Evolutionary conservation across 805 yeast genomes (phyloP).

Genomic region (Wickerhamomyces xylosicus): DNA sequence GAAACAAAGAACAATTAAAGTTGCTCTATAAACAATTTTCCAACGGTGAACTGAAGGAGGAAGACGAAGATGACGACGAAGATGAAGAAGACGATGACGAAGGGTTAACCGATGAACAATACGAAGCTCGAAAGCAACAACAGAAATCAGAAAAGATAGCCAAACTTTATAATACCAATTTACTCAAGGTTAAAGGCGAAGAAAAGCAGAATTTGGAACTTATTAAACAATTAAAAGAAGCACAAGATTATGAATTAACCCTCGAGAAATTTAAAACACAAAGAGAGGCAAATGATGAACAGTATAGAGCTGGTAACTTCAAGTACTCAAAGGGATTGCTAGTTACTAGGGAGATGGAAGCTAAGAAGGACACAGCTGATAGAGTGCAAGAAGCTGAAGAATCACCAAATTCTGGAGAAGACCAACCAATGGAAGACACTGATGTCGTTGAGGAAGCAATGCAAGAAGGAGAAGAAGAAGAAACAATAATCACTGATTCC

Average conservation of each 20-base stretch:
- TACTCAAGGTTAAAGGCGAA: conserved; percentile 7
- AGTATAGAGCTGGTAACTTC: conserved; percentile 9
- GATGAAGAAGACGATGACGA: conserved; percentile 16
- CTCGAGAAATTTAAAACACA: conserved; percentile 20
- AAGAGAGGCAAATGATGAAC: too few relatives aligned
- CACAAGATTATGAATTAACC: conserved; percentile 25
- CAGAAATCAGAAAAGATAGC: conserved; percentile 11
- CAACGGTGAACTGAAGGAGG: conserved; percentile 17
- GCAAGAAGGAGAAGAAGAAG: conserved; percentile 1
- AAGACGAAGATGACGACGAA: conserved; percentile 16
- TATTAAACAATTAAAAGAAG: conserved; percentile 13
- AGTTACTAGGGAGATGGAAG: background rate
- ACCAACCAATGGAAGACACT: conserved; percentile 6
- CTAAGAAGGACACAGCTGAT: conserved; percentile 22
- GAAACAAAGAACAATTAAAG: conserved; percentile 37
- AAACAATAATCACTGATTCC: background rate
- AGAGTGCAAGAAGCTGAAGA: conserved; percentile 28
- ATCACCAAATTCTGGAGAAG: conserved; percentile 13
- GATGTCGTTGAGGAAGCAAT: conserved; percentile 9
- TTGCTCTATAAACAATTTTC: conserved; percentile 30
- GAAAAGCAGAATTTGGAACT: conserved; percentile 12
- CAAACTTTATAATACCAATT: conserved; percentile 12
- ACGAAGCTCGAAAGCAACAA: conserved; percentile 20
- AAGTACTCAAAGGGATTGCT: background rate
- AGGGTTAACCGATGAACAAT: conserved; percentile 24